Evolutionary conservation across 23 red algal species (phyloP), one percentile per base, ranked within the genome.

Genomic region (Gracilaria caudata): DNA sequence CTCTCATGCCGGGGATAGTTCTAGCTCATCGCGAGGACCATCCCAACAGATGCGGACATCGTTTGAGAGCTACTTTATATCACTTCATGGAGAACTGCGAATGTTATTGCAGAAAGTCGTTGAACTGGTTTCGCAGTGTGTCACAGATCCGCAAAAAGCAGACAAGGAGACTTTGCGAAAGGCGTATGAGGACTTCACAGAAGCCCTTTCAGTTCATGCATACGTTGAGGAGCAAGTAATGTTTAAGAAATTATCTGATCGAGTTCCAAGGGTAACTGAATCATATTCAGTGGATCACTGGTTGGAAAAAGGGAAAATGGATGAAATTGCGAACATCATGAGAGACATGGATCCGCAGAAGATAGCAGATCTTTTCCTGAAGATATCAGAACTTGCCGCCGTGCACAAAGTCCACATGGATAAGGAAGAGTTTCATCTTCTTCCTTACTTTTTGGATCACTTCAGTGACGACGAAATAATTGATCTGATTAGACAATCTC

Each of bases 391-490:
- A 29, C 54, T 92, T 3, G 64, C 89, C 19, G 79, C 79, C 0
- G 79, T 92, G 0, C 79, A 84, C 66, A 78, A 73, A 46, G 80
- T 84, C n/a, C 79, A 92, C 51, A 83, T 83, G 79, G 68, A 84
- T 36, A 92, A 92, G 79, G 89, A 92, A 68, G 89, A 92, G 34
- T 83, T 59, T 44, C 89, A 92, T 41, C 70, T 92, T 32, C 89
- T 92, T 34, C 89, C 89, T 51, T 92, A 92, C 65, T 92, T 92
- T 84, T 66, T 92, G 68, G 51, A 84, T 43, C 64, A 76, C 57
- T 92, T 92, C 55, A 65, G 66, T 59, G 85, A 89, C 75, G 71
- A 58, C 13, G 85, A 89, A 34, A 89, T 89, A 61, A 78, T 68
- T 36, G 85, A 78, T 40, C 37, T 89, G 36, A 89, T 89, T 53